Evolutionary conservation across 306 rosid genomes (phyloP).

Genomic region (Vigna nakashimae): DNA sequence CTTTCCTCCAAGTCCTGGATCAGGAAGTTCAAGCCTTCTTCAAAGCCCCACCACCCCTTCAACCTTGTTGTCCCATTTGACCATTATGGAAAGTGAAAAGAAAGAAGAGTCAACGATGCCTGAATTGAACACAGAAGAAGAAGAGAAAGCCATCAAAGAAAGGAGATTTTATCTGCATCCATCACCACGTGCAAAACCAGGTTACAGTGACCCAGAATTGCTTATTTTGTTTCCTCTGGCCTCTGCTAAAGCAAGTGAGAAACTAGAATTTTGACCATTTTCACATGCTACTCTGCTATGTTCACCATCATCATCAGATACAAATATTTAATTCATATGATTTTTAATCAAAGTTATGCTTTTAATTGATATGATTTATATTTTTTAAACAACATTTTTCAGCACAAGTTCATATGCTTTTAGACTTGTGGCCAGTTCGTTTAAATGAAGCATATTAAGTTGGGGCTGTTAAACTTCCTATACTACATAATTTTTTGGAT

Average conservation of each 20-base stretch:
- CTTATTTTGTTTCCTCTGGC: conserved; percentile 73
- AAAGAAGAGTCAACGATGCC: conserved; percentile 24
- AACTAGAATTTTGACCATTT: conserved; percentile 30
- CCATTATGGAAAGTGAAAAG: conserved; percentile 55
- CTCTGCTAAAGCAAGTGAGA: conserved; percentile 54
- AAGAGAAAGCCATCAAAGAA: conserved; percentile 78
- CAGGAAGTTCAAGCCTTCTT: conserved; percentile 48
- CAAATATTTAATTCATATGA: neutral
- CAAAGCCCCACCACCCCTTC: conserved; percentile 74
- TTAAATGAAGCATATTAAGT: too few species aligned
- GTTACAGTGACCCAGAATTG: conserved; percentile 63
- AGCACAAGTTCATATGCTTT: too few species aligned
- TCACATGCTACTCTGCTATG: conserved; percentile 9
- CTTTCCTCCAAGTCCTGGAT: conserved; percentile 52
- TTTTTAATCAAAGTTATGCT: neutral
- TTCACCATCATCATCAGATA: conserved; percentile 10
- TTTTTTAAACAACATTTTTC: too few species aligned
- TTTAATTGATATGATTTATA: too few species aligned
- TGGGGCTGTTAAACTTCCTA: too few species aligned
- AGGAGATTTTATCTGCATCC: conserved; percentile 83
- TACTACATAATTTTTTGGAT: too few species aligned
- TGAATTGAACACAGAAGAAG: conserved; percentile 61
- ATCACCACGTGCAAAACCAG: conserved; percentile 64
- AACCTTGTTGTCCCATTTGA: conserved; percentile 61
- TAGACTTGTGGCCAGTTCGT: too few species aligned